Evolutionary conservation across 176 grass and related monocot species (phyloP).

Genomic region (Phoenix dactylifera): DNA sequence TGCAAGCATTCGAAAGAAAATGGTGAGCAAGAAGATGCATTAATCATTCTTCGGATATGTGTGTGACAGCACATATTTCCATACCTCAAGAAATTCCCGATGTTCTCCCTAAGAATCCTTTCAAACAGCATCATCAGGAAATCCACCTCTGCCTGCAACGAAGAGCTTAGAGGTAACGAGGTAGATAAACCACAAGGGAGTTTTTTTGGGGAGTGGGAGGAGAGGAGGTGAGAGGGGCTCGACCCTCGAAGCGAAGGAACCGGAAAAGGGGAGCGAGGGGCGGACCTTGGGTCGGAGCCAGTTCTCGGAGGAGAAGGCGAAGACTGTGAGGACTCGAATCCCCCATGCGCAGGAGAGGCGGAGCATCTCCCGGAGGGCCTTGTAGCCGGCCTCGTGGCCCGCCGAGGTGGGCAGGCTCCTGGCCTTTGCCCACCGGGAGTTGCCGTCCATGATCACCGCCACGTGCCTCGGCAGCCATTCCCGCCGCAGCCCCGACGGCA

Average conservation of each 20-base stretch:
- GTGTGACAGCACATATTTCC: no score
- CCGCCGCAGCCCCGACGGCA: slow-evolving; percentile 20
- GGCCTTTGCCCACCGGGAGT: slow-evolving; percentile 53
- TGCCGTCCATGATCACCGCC: slow-evolving; percentile 84
- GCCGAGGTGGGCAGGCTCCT: slow-evolving; percentile 39
- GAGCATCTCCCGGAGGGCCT: slow-evolving; percentile 39
- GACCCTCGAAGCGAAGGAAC: no score
- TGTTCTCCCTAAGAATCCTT: slow-evolving; percentile 25
- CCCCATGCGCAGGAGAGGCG: slow-evolving; percentile 45
- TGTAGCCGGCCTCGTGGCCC: slow-evolving; percentile 57
- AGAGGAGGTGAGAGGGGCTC: no score
- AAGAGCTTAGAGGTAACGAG: neutral
- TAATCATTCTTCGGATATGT: no score
- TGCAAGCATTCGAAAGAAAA: no score
- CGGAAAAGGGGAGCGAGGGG: no score
- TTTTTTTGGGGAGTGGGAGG: no score
- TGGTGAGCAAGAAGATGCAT: no score
- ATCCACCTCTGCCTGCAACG: slow-evolving; percentile 44
- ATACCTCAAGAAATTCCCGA: slow-evolving; percentile 44
- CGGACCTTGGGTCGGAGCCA: slow-evolving; percentile 55
- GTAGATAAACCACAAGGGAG: no score
- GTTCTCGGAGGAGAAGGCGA: slow-evolving; percentile 79
- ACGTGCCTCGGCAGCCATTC: slow-evolving; percentile 51
- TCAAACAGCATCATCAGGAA: slow-evolving; percentile 56
- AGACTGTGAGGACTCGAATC: slow-evolving; percentile 50